phyloP scores from a whole-genome alignment of 441 rosid species.

The Daphne laureola region DNA sequence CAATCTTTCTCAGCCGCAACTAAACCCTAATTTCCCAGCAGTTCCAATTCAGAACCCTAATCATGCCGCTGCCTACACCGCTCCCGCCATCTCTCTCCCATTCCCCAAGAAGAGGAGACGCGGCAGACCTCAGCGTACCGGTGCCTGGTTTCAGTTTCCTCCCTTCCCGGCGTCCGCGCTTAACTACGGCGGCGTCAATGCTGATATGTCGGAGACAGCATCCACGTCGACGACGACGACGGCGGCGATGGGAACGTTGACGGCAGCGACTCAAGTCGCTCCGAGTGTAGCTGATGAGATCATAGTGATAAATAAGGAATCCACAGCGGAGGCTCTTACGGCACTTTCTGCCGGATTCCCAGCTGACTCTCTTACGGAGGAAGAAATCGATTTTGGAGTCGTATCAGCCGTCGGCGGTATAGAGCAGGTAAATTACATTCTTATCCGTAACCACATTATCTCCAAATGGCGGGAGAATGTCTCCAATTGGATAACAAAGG shows the following conservation, averaged over 20 bases:
- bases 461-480: conserved; percentile 77
- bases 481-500: conserved; percentile 62
- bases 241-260: background rate
- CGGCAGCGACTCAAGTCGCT: background rate
- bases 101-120: conserved; percentile 86
- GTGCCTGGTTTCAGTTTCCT: conserved; percentile 36
- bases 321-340: conserved; percentile 76
- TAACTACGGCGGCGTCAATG: conserved; percentile 9
- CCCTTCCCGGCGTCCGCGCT: conserved; percentile 18
- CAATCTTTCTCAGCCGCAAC: conserved; percentile 38
- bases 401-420: conserved; percentile 74
- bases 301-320: conserved; percentile 77
- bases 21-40: conserved; percentile 22
- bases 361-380: conserved; percentile 79
- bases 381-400: conserved; percentile 79
- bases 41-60: conserved; percentile 18
- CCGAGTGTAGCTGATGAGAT: conserved; percentile 80
- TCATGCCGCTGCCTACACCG: conserved; percentile 13
- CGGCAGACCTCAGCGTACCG: conserved; percentile 64
- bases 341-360: conserved; percentile 92
- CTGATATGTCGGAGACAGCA: conserved; percentile 22
- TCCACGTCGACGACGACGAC: conserved; percentile 17
- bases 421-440: conserved; percentile 86
- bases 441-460: conserved; percentile 79
- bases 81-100: conserved; percentile 48